Evolutionary conservation across 805 yeast species (phyloP), one percentile per base, ranked within the genome.

Genomic region (Zygosaccharomyces pseudorouxii): DNA sequence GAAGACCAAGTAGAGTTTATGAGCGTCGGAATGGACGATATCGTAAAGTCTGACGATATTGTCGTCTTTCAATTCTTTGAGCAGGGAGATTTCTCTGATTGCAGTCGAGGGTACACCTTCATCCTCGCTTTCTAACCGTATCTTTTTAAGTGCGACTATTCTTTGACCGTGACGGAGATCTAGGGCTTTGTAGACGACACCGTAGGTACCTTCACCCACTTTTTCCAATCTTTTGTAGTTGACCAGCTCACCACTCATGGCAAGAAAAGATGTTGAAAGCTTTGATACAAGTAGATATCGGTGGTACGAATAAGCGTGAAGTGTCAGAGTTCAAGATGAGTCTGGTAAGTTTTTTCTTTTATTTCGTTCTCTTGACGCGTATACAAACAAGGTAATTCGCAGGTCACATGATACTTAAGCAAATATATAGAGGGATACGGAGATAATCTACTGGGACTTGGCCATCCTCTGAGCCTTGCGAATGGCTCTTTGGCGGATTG

Each of bases 71-170:
- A 92, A 75, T 69, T 92, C 99, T 69, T 92, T 92, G 89, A 92
- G 85, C 50, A 92, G 73, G 4, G 98, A 92, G 53, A 92, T 92
- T 69, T 92, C 99, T 55, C 99, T 78, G 60, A 92, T 92, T 2
- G 99, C 99, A 0, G 99, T 93, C 4, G 97, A 89, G 6, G 99
- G 99, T 1, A 98, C 95, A 33, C 99, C 99, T 71, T 93, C 97
- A 48, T 68, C 77, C 63, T 93, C 99, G 45, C 95, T 84, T 64
- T 93, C 99, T 52, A 92, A 75, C 60, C 86, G 86, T 70, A 93
- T 93, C 67, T 93, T 98, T 66, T 93, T 93, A 60, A 93, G 74
- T 0, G 99, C 99, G 16, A 93, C 99, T 16, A 90, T 75, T 45
- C 71, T 47, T 87, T 89, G 44, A 89, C 97, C 25, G 90, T 84